Base-by-base conservation (phyloP, 164 flowering plant genomes). In the Paratinospora sagittata region DNA sequence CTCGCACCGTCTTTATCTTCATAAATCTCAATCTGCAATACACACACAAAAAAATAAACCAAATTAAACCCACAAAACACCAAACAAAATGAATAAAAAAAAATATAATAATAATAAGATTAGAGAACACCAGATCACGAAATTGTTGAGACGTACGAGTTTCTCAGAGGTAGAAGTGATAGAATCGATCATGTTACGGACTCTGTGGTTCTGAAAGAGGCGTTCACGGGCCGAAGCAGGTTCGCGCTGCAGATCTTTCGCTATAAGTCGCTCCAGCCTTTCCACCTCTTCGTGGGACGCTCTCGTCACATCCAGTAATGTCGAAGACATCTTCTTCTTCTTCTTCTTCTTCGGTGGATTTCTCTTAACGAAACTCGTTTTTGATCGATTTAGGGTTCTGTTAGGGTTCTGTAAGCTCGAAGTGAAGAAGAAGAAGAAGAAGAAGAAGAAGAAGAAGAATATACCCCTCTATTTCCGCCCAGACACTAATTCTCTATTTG, bases 281-380 rank as follows among this genome's bases (percentile, higher is more conserved):
- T 96, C 99, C 55, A 90, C 89, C 60, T 96, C 97, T 83, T 96
- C 99, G 85, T 96, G 98, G 11, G 84, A 77, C 21, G 92, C 83
- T 14, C 99, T 86, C 8, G 98, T 90, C 78, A 86, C 86, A 81
- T 93, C 99, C 57, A 96, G 82, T n/a, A 93, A 81, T 17, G 97
- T 96, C 80, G 98, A 93, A 73, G 99, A 93, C 99, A 96, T 91
- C 76, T 75, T 77, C 72, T 62, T 23, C 27, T 26, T 41, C 45
- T 41, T 41, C 45, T 41, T 8, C 45, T 41, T 41, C 13, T 41
- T 55, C 61, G n/a, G n/a, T n/a, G n/a, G n/a, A n/a, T n/a, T n/a
- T n/a, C n/a, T n/a, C n/a, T n/a, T n/a, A n/a, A n/a, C n/a, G n/a
- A n/a, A n/a, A n/a, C n/a, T n/a, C n/a, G n/a, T n/a, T n/a, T n/a